Evolutionary conservation across 2,329 filamentous ascomycete species (phyloP), one percentile per base, ranked within the genome.

Genomic region (Fusarium burgessii): DNA sequence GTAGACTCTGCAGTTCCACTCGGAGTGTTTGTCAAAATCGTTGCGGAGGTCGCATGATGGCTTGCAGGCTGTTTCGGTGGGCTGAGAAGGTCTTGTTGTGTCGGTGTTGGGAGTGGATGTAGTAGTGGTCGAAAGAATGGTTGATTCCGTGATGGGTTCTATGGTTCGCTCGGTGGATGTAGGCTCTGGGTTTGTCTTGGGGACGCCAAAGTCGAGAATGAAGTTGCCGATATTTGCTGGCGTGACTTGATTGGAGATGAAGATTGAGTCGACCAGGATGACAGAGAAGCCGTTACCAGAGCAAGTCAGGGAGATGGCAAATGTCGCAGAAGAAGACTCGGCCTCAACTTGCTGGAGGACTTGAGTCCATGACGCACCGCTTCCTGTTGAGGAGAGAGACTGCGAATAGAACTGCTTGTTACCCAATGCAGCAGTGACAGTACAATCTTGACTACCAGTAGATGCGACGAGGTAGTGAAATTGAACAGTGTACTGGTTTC

Each of bases 211-310:
- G 15, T 59, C 52, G 2, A 71, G 57, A 5, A 63, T 15, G 11
- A 64, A 70, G 4, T 62, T 17, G 0, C 49, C 58, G 4, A 71
- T 71, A 3, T 47, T 71, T 0, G 51, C 29, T 1, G 68, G 68
- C 0, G 68, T 71, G 2, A 71, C 62, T 15, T 71, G 67, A 4
- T 71, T 71, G 1, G 68, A 71, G 27, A 71, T 38, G 3, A 71
- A 71, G 0, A 71, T 25, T 0, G 68, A 71, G 49, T 71, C 67
- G 3, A 71, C 47, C 15, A 56, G 14, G 0, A 71, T 51, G 3
- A 46, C 20, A 0, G 51, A 45, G 0, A 45, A 17, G 0, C 67
- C 68, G 0, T 27, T 49, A 0, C 62, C 62, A 14, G 42, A 6
- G 11, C 68, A 71, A 0, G 35, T 35, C 14, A 71, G 54, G 0